Evolutionary conservation across 176 grass and related monocot genomes (phyloP).

Genomic region (Eleusine coracana): DNA sequence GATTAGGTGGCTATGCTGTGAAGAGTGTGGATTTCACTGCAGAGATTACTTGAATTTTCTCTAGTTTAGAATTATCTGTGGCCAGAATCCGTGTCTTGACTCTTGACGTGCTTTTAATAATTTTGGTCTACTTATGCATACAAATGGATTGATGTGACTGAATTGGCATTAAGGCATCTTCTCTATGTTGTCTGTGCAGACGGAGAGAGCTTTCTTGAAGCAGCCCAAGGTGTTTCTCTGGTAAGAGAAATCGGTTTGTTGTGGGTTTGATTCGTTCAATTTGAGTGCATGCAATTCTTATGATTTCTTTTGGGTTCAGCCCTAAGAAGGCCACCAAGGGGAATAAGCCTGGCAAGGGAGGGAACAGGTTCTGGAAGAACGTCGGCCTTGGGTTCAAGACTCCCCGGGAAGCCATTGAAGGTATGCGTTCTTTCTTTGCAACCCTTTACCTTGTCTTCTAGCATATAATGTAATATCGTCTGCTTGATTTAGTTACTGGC

Average conservation of each 20-base stretch:
- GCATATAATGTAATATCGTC: background rate
- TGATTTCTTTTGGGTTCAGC: background rate
- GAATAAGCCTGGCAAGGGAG: constrained; percentile 38
- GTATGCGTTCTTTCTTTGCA: background rate
- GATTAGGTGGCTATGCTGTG: background rate
- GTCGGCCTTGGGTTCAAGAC: constrained; percentile 42
- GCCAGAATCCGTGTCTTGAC: background rate
- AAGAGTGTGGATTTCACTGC: background rate
- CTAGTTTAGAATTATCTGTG: background rate
- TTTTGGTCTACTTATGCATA: background rate
- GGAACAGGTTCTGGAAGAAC: constrained; percentile 49
- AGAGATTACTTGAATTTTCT: background rate
- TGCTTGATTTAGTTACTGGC: background rate
- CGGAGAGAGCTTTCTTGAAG: constrained; percentile 50
- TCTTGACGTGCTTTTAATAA: background rate
- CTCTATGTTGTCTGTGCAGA: constrained; percentile 30
- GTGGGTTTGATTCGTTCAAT: background rate
- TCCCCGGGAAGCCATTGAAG: constrained; percentile 39
- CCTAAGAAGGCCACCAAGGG: constrained; percentile 33
- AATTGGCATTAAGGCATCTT: background rate
- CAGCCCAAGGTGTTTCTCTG: constrained; percentile 56
- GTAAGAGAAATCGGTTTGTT: constrained; percentile 10
- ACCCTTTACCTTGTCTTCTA: background rate
- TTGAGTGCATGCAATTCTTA: background rate
- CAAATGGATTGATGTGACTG: background rate